phyloP scores from a whole-genome alignment of 1,284 basidiomycete genomes.

The Exobasidium cylindrosporum region DNA sequence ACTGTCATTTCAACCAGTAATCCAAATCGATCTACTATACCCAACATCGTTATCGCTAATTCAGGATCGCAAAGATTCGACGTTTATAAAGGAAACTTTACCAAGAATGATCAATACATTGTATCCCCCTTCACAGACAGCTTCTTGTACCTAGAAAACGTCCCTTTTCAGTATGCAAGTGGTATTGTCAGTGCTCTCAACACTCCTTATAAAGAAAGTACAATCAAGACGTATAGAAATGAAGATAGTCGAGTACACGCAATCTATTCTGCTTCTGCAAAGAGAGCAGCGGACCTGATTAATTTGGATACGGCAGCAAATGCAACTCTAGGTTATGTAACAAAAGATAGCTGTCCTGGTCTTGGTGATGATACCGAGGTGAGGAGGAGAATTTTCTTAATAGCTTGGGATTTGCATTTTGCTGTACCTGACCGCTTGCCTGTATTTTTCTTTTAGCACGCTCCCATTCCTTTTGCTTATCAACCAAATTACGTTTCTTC shows the following conservation, averaged over 20 bases:
- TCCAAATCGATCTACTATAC: slow-evolving; percentile 22
- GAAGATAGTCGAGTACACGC: slow-evolving; percentile 9
- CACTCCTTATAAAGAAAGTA: slow-evolving; percentile 22
- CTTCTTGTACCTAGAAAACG: slow-evolving; percentile 46
- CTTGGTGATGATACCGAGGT: slow-evolving; percentile 44
- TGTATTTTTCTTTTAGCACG: slow-evolving; percentile 14
- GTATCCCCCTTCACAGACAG: slow-evolving; percentile 47
- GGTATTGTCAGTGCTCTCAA: slow-evolving; percentile 33
- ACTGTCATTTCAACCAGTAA: slow-evolving; percentile 46
- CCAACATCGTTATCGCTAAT: slow-evolving; percentile 49
- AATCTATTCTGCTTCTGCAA: slow-evolving; percentile 23
- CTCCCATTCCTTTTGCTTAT: slow-evolving; percentile 29
- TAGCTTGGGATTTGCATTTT: not conserved
- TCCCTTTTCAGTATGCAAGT: slow-evolving; percentile 39
- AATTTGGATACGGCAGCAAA: slow-evolving; percentile 18
- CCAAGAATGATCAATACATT: slow-evolving; percentile 49
- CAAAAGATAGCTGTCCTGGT: slow-evolving; percentile 40
- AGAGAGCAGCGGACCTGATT: slow-evolving; percentile 18
- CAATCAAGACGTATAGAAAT: not conserved
- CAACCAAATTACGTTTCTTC: slow-evolving; percentile 51
- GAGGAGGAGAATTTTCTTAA: not conserved
- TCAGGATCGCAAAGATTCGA: slow-evolving; percentile 51
- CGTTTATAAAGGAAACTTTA: slow-evolving; percentile 45
- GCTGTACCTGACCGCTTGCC: not conserved
- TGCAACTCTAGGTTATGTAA: slow-evolving; percentile 50